Conservation (phyloP, 2,329 filamentous ascomycete species). For the Pyrenochaeta sp. region DNA sequence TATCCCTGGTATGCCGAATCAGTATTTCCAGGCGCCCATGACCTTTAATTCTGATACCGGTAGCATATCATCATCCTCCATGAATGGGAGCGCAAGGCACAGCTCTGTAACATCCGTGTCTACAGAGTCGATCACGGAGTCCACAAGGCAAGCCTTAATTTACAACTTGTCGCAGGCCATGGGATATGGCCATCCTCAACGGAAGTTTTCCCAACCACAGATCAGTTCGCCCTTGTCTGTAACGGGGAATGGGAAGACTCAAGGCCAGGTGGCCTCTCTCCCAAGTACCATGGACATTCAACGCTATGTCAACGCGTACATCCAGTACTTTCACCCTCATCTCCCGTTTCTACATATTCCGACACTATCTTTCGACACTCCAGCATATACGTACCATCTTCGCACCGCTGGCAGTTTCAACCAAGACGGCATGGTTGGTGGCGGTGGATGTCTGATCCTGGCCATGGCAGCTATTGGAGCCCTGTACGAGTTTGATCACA, state of each 20-base stretch:
- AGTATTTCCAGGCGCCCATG: constrained; percentile 71
- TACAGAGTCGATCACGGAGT: constrained; percentile 72
- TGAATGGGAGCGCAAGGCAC: constrained; percentile 71
- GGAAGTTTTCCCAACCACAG: constrained; percentile 68
- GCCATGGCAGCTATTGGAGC: constrained; percentile 89
- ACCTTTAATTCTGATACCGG: constrained; percentile 74
- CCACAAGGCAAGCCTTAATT: constrained; percentile 69
- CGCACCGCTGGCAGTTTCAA: constrained; percentile 66
- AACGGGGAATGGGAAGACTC: constrained; percentile 38
- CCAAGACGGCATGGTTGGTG: constrained; percentile 69
- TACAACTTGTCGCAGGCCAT: constrained; percentile 68
- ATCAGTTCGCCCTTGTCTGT: constrained; percentile 62
- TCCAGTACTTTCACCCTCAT: constrained; percentile 92
- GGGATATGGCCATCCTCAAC: constrained; percentile 60
- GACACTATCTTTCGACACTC: constrained; percentile 87
- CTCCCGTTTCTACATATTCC: constrained; percentile 93
- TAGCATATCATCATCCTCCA: constrained; percentile 70
- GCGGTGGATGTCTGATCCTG: constrained; percentile 84
- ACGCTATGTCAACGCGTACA: constrained; percentile 88
- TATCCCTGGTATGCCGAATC: constrained; percentile 69
- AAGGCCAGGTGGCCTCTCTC: constrained; percentile 64
- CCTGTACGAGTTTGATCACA: constrained; percentile 85
- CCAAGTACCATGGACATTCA: constrained; percentile 87
- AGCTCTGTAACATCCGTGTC: constrained; percentile 68
- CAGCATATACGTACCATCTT: constrained; percentile 68